A percentile compares a stretch with the other conserved stretches of the same genome.
Conservation (phyloP, 192 early-diverging fungal species). For the Coemansia sp. region DNA sequence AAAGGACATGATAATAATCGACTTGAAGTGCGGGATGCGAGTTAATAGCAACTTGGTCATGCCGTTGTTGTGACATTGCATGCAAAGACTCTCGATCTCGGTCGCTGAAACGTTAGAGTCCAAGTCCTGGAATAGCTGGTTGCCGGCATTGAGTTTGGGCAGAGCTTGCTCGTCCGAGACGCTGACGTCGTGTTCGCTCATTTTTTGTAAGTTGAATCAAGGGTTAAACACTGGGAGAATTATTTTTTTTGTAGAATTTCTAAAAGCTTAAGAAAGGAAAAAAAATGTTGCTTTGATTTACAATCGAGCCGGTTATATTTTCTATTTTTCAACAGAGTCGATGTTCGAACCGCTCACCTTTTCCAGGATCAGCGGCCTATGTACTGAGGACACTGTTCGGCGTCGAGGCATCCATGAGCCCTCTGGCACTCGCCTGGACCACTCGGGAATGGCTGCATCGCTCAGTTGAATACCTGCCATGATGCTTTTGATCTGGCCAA, state of each 20-base stretch:
- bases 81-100: slow-evolving; percentile 88
- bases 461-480: slow-evolving; percentile 48
- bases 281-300: background rate
- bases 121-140: slow-evolving; percentile 69
- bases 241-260: background rate
- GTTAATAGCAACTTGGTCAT: slow-evolving; percentile 83
- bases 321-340: background rate
- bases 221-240: background rate
- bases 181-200: slow-evolving; percentile 6
- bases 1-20: slow-evolving; percentile 81
- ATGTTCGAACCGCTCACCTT: background rate
- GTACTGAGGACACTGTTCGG: slow-evolving; percentile 12
- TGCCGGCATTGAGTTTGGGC: slow-evolving; percentile 36
- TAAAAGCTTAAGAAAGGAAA: background rate
- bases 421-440: slow-evolving; percentile 46
- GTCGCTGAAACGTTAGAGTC: slow-evolving; percentile 66
- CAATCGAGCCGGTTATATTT: too few species aligned
- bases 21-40: slow-evolving; percentile 90
- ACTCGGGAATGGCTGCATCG: slow-evolving; percentile 39
- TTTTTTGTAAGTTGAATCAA: background rate
- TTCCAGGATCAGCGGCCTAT: slow-evolving; percentile 4
- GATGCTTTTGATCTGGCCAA: slow-evolving; percentile 37
- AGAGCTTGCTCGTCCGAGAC: slow-evolving; percentile 23
- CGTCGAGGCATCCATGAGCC: slow-evolving; percentile 44
- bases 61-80: slow-evolving; percentile 90